Conservation (phyloP, 1,139 yeast genomes). For the Spathaspora sp. region DNA sequence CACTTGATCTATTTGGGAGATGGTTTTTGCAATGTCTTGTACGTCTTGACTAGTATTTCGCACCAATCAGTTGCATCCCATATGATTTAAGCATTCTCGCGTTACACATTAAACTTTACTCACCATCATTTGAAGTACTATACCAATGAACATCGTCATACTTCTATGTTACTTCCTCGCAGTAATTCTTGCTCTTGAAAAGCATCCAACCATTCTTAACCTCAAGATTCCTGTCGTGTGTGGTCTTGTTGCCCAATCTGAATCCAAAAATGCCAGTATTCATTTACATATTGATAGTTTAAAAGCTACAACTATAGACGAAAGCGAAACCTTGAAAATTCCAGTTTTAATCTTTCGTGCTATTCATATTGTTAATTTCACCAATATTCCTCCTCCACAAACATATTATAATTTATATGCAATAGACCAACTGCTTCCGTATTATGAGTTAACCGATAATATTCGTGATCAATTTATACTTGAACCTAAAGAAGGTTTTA, state of each 20-base stretch:
- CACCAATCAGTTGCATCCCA: too few relatives aligned
- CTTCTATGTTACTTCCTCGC: not conserved
- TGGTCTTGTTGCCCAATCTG: slow-evolving; percentile 8
- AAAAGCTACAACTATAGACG: not conserved
- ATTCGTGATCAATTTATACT: slow-evolving; percentile 11
- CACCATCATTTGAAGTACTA: too few relatives aligned
- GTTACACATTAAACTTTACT: too few relatives aligned
- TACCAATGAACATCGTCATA: not conserved
- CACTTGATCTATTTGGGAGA: slow-evolving; percentile 21
- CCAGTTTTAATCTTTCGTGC: slow-evolving; percentile 28
- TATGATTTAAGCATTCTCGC: too few relatives aligned
- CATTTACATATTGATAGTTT: slow-evolving; percentile 6
- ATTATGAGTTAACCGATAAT: slow-evolving; percentile 14
- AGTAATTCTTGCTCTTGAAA: not conserved
- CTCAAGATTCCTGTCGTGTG: slow-evolving; percentile 11
- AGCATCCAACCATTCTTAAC: slow-evolving; percentile 9
- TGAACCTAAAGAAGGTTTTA: slow-evolving; percentile 6
- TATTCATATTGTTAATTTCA: slow-evolving; percentile 23
- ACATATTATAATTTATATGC: slow-evolving; percentile 14
- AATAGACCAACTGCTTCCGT: slow-evolving; percentile 13
- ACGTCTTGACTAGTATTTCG: slow-evolving; percentile 17
- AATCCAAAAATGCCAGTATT: slow-evolving; percentile 4
- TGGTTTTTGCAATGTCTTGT: slow-evolving; percentile 32
- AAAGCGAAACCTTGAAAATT: slow-evolving; percentile 11
- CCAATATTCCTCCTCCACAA: slow-evolving; percentile 22